phyloP scores from a whole-genome alignment of 352 stramenopile genomes.

The Phytopythium montanum region DNA sequence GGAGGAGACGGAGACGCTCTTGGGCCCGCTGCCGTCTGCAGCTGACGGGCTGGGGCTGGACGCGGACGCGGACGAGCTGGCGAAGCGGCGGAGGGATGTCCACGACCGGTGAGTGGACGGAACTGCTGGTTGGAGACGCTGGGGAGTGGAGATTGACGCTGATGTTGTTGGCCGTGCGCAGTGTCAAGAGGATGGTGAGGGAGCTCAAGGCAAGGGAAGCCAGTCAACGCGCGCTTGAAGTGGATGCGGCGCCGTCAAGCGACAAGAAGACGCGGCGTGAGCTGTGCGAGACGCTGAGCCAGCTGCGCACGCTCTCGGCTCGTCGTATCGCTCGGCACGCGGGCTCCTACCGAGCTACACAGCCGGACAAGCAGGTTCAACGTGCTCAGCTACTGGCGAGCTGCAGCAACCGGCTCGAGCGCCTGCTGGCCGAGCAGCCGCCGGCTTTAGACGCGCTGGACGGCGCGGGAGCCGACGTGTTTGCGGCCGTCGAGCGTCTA shows the following conservation, averaged over 20 bases:
- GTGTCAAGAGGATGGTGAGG: conserved; percentile 23
- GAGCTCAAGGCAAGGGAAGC: conserved; percentile 5
- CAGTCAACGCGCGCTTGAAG: background rate
- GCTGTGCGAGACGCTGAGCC: conserved; percentile 39
- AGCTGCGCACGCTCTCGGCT: conserved; percentile 22
- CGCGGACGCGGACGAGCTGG: conserved; percentile 17
- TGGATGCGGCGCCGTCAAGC: conserved; percentile 7
- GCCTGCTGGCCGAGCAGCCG: conserved; percentile 24
- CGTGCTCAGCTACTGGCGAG: conserved; percentile 27
- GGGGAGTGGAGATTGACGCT: background rate
- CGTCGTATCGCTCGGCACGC: conserved; percentile 19
- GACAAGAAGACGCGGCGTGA: conserved; percentile 21
- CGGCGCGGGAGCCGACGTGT: background rate
- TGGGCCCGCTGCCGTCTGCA: conserved; percentile 7
- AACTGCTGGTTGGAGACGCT: background rate
- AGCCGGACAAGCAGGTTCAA: conserved; percentile 14
- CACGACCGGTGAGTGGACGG: conserved; percentile 28
- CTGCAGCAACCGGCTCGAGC: conserved; percentile 36
- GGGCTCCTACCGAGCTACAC: conserved; percentile 8
- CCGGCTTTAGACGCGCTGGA: background rate
- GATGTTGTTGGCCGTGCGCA: background rate
- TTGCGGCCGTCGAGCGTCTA: conserved; percentile 13
- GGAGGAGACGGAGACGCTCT: background rate
- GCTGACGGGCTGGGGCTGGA: background rate
- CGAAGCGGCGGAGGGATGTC: conserved; percentile 16